Base-by-base conservation (phyloP, 331 rosid species). In the Stylosanthes scabra region DNA sequence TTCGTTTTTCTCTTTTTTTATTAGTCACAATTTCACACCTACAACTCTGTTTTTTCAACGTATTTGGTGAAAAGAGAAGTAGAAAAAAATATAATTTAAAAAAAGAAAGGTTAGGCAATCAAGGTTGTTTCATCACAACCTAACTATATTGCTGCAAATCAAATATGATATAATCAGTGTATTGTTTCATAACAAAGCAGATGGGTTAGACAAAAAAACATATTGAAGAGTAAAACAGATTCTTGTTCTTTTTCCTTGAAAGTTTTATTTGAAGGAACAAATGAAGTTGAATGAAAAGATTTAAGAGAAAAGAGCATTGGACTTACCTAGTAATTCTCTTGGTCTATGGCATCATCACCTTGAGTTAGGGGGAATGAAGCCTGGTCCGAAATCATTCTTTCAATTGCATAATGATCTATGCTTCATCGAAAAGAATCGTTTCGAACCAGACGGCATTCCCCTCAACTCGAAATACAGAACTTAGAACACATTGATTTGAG, bases 381-480 rank as follows among this genome's bases (percentile, higher is more conserved):
- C 99, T 91, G 97, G 99, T 91, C 99, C 97, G 97, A 94, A 78
- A 90, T 87, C 92, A 82, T 79, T 85, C 83, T 34, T 34, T 25
- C 5, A 51, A 7, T 7, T 6, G 5, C 54, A 58, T 13, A 4
- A 3, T 44, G 49, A 44, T 47, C 31, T 56, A 37, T 37, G 67
- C 76, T 84, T 40, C 59, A n/a, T 45, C 59, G 10, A n/a, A 11
- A 66, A 59, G 82, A 82, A 82, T 76, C 89, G 87, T 86, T 83
- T 92, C 99, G 97, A 92, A 88, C 96, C 97, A 90, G 91, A 86
- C 97, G 83, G 75, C 93, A 87, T 92, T 90, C 92, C 92, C 97
- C 99, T 83, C 89, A 91, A 82, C 97, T 45, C 50, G 5, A 34
- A 34, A 34, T 3, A 71, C n/a, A n/a, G n/a, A n/a, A n/a, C n/a